A percentile compares a stretch with the other conserved stretches of the same genome.
These are phyloP conservation scores for Ambrosia trifida DNA, from an alignment of 129 eudicot genomes.

Conservation along the genomic window DNA sequence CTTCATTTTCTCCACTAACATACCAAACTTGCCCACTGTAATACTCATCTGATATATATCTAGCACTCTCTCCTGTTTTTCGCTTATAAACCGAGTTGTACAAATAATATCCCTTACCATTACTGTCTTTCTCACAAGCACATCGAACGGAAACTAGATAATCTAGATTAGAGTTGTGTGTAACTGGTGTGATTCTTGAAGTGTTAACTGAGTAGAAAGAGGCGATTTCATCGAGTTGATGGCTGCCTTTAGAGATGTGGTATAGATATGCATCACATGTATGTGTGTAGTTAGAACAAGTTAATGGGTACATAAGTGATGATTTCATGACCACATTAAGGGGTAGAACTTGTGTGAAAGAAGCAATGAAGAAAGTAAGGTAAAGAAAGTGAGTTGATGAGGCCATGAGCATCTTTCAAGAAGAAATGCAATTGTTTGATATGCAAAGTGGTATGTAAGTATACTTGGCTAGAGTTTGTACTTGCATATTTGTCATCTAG, in stretches of 20 bases:
- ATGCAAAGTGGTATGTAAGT: slow-evolving; percentile 25
- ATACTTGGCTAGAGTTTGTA: slow-evolving; percentile 27
- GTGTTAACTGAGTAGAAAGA: slow-evolving; percentile 44
- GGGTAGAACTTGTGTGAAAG: slow-evolving; percentile 31
- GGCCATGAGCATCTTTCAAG: slow-evolving; percentile 35
- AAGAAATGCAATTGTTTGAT: slow-evolving; percentile 27
- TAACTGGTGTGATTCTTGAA: slow-evolving; percentile 38
- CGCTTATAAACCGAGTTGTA: slow-evolving; percentile 33
- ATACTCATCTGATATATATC: slow-evolving; percentile 30
- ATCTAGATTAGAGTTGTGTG: slow-evolving; percentile 30
- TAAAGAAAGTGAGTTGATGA: slow-evolving; percentile 32
- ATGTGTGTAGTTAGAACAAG: slow-evolving; percentile 32
- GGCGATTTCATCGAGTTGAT: slow-evolving; percentile 27
- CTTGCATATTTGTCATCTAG: slow-evolving; percentile 31
- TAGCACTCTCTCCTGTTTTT: slow-evolving; percentile 31
- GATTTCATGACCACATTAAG: slow-evolving; percentile 34
- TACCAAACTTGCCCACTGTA: slow-evolving; percentile 42
- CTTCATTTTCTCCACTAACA: slow-evolving; percentile 30
- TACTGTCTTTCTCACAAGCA: slow-evolving; percentile 33
- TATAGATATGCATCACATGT: slow-evolving; percentile 42
- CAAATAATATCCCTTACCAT: slow-evolving; percentile 26
- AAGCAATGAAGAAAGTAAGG: slow-evolving; percentile 23
- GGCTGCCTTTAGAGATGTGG: slow-evolving; percentile 42
- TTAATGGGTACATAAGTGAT: slow-evolving; percentile 42
- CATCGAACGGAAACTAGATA: slow-evolving; percentile 36